Conservation (phyloP, 2,329 filamentous ascomycete species). For the Nemania abortiva region DNA sequence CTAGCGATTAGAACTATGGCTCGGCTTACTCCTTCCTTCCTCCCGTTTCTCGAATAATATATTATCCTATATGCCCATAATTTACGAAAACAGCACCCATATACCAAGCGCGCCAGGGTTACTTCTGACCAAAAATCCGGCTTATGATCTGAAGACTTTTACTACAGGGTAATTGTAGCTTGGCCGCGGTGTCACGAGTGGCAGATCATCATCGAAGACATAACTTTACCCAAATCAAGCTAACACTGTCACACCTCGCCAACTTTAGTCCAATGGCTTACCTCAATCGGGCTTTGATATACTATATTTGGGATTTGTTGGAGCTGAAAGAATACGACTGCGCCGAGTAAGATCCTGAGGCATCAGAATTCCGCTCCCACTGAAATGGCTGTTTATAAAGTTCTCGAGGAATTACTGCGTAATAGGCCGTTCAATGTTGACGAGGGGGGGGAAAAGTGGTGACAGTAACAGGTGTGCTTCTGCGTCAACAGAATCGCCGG, state of each 20-base stretch:
- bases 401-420: conserved; percentile 44
- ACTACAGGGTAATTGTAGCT: conserved; percentile 20
- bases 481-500: conserved; percentile 51
- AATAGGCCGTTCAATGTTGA: conserved; percentile 42
- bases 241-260: conserved; percentile 43
- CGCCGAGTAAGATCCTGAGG: conserved; percentile 49
- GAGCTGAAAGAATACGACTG: conserved; percentile 51
- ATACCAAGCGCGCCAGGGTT: too few species aligned
- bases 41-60: too few species aligned
- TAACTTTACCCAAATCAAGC: conserved; percentile 15
- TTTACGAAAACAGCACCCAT: too few species aligned
- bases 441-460: too few species aligned
- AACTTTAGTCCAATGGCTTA: conserved; percentile 47
- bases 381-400: conserved; percentile 35
- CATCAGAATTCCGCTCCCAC: conserved; percentile 35
- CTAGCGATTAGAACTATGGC: too few species aligned
- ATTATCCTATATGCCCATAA: too few species aligned
- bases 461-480: conserved; percentile 49
- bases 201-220: conserved; percentile 16
- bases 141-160: conserved; percentile 24
- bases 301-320: conserved; percentile 50
- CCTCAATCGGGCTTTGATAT: conserved; percentile 48
- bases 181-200: conserved; percentile 28
- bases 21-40: too few species aligned
- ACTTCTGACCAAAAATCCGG: conserved; percentile 22